Base-by-base conservation (phyloP, 192 early-diverging fungal genomes). In the Coemansia sp. region DNA sequence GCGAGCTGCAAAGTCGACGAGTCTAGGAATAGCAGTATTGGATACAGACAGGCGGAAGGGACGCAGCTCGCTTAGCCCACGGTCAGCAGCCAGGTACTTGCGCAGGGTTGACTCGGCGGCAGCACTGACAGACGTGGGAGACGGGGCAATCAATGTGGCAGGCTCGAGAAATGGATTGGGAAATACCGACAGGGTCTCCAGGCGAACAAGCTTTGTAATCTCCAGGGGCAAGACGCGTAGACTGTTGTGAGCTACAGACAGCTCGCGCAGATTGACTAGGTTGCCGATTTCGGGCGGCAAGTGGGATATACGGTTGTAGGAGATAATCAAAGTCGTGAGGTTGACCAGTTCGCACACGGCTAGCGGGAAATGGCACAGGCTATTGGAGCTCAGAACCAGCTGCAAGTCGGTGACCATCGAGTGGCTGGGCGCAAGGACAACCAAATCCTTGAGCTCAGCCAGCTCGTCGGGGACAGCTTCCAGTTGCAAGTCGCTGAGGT, bases 401-500 rank as follows among this genome's bases (percentile, higher is more conserved):
- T 78, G 67, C 51, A 84, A 46, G 23, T 69, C 71, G 1, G 74
- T 77, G 24, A 65, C 65, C 60, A 84, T 56, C 14, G 68, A 65
- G 51, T 65, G 64, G 60, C 73, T 68, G 62, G 70, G 77, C 5
- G 77, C 63, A 33, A 83, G 60, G 2, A 74, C 74, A 34, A 84
- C 77, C 38, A 84, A 63, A 63, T 84, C 70, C 50, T 77, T 76
- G 28, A 84, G 74, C 66, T 84, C 77, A 16, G 74, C 69, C 35
- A 84, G 67, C 57, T 84, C 83, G 36, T 73, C 74, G 9, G 83
- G 83, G 7, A 84, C 74, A 1, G 60, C 14, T 2, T 73, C 74
- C 24, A 84, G 63, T 11, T 66, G 65, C n/a, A 84, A 62, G 40
- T 80, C 83, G 71, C 83, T 84, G 50, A 84, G 73, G 45, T 84